Evolutionary conservation across 2,329 filamentous ascomycete species (phyloP), one percentile per base, ranked within the genome.

Genomic region (Pyrenophora seminiperda): DNA sequence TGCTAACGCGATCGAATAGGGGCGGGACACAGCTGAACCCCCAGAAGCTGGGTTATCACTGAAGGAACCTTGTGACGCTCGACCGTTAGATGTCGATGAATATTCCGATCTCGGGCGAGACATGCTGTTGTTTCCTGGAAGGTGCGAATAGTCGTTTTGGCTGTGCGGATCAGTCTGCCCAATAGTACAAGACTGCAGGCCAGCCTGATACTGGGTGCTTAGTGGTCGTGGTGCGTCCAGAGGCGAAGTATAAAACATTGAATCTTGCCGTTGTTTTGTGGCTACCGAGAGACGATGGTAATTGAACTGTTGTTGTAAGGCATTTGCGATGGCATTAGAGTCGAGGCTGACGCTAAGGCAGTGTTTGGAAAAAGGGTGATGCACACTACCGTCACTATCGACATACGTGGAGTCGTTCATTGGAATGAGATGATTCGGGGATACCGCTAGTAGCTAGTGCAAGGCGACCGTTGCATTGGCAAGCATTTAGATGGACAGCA

Each of bases 141-240:
- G 51, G 10, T 41, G 31, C 14, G 46, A 10, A 20, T 45, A 41
- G 37, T 17, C 15, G 4, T 15, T 51, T 29, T 37, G 29, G 36
- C 20, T 42, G 17, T 39, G 50, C 22, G 36, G 45, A 36, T 49
- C 36, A 6, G 9, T 6, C 10, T 46, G 47, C 27, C 36, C 13
- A n/a, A 22, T 39, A n/a, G 41, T 32, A 46, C 36, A 54, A 64
- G 61, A 56, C 54, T 65, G 61, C 45, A 38, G 11, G 39, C 53
- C 51, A 56, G 58, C 52, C 54, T 59, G 51, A 19, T 56, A 45
- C 37, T 53, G 52, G 11, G 45, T 41, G 22, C 20, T 13, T 7
- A 38, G 38, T 7, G 15, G 27, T 1, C n/a, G 39, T 24, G 14
- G 36, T n/a, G 33, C 33, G 17, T 29, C 37, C 34, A 50, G 43